A percentile compares a stretch with the other conserved stretches of the same genome.
phyloP scores from a whole-genome alignment of 2,329 filamentous ascomycete genomes.

The Talaromyces sp. region DNA sequence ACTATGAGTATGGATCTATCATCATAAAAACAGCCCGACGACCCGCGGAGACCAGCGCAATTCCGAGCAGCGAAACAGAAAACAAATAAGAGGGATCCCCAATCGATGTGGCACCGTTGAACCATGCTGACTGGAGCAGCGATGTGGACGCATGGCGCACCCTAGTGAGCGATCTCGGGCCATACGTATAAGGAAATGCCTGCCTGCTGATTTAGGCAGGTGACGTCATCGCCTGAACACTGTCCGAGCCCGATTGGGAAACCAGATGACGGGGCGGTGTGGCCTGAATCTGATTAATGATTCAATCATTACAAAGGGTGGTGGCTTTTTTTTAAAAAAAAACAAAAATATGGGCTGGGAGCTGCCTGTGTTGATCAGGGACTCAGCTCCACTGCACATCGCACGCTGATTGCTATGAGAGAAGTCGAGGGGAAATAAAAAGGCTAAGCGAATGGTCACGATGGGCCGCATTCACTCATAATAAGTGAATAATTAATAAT shows the following conservation, averaged over 20 bases:
- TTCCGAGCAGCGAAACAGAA: neutral
- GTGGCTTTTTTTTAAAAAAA: too few species aligned
- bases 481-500: neutral
- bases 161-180: neutral
- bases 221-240: neutral
- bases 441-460: too few species aligned
- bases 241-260: neutral
- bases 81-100: neutral
- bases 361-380: neutral
- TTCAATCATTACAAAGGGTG: too few species aligned
- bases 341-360: too few species aligned
- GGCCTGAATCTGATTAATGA: too few species aligned
- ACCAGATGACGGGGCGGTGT: too few species aligned
- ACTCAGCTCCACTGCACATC: neutral
- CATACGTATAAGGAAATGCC: neutral
- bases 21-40: neutral
- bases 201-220: neutral
- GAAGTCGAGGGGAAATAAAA: too few species aligned
- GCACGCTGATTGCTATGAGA: too few species aligned
- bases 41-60: neutral
- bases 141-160: neutral
- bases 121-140: neutral
- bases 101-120: neutral
- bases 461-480: neutral
- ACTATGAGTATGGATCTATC: neutral